These are phyloP conservation scores for Saccharomycopsis sp. DNA, from an alignment of 805 yeast species.

Conservation along the genomic window DNA sequence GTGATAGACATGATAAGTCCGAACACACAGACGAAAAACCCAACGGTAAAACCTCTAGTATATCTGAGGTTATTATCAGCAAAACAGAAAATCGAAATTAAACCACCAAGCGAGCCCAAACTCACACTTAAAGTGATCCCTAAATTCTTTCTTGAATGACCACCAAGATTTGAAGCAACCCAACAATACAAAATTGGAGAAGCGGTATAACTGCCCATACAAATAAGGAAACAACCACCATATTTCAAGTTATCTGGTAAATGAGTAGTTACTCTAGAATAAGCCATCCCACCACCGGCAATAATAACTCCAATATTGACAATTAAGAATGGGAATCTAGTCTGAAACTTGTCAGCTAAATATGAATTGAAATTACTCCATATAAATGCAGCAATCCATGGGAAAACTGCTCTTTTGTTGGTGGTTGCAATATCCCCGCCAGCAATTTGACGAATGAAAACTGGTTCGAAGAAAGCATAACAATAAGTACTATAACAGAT, in stretches of 20 bases:
- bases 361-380: conserved; percentile 12
- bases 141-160: conserved; percentile 53
- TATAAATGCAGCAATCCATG: conserved; percentile 19
- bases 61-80: conserved; percentile 9
- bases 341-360: conserved; percentile 36
- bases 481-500: conserved; percentile 18
- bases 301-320: conserved; percentile 34
- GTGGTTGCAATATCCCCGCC: conserved; percentile 15
- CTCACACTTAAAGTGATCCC: conserved; percentile 59
- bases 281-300: conserved; percentile 49
- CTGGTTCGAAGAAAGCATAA: conserved; percentile 21
- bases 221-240: conserved; percentile 50
- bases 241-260: conserved; percentile 36
- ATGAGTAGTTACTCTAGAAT: conserved; percentile 31
- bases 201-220: conserved; percentile 53
- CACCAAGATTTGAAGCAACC: conserved; percentile 32
- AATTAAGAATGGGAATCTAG: conserved; percentile 40
- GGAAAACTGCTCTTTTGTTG: conserved; percentile 17
- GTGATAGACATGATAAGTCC: conserved; percentile 6
- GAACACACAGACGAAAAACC: conserved; percentile 9
- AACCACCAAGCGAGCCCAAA: conserved; percentile 65
- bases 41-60: conserved; percentile 14
- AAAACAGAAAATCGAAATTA: conserved; percentile 15
- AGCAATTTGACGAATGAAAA: conserved; percentile 10
- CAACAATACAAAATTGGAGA: conserved; percentile 67